These are phyloP conservation scores for Leishmania major DNA, from an alignment of 208 protist genomes.

Conservation along the genomic window DNA sequence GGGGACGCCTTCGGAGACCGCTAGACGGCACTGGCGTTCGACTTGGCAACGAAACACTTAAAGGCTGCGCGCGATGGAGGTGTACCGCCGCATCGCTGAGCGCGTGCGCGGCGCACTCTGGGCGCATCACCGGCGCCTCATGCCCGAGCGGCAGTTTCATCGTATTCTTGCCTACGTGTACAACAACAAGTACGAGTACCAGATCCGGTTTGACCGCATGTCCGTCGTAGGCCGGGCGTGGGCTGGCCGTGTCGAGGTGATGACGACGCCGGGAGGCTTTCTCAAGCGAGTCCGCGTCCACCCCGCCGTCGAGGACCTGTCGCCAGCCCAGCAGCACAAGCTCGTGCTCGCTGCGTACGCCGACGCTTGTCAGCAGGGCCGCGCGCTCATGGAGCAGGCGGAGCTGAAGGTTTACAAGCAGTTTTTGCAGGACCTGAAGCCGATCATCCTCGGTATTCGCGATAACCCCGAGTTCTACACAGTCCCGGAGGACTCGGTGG, in stretches of 20 bases:
- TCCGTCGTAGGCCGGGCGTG: constrained; percentile 81
- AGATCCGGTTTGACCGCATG: constrained; percentile 92
- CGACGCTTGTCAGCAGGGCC: constrained; percentile 73
- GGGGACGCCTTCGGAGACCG: background rate
- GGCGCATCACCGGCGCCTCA: constrained; percentile 91
- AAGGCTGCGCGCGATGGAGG: constrained; percentile 61
- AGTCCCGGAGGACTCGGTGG: constrained; percentile 64
- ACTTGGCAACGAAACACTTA: background rate
- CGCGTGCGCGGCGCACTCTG: constrained; percentile 89
- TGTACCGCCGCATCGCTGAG: constrained; percentile 90
- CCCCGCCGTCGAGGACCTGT: constrained; percentile 78
- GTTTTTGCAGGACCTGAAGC: constrained; percentile 89
- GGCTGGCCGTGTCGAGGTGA: constrained; percentile 86
- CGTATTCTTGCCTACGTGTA: constrained; percentile 93
- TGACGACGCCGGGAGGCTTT: constrained; percentile 83
- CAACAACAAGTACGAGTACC: constrained; percentile 95
- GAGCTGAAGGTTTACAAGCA: constrained; percentile 91
- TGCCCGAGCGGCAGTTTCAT: constrained; percentile 91
- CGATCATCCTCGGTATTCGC: constrained; percentile 89
- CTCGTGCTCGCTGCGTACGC: constrained; percentile 87
- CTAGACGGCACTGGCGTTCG: constrained; percentile 1
- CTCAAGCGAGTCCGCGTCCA: constrained; percentile 88
- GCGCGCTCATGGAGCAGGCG: constrained; percentile 83
- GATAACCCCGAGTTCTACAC: constrained; percentile 95
- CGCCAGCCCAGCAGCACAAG: constrained; percentile 56